Evolutionary conservation across 495 filamentous ascomycete genomes (phyloP), one percentile per base, ranked within the genome.

Genomic region (Venustampulla echinocandica): DNA sequence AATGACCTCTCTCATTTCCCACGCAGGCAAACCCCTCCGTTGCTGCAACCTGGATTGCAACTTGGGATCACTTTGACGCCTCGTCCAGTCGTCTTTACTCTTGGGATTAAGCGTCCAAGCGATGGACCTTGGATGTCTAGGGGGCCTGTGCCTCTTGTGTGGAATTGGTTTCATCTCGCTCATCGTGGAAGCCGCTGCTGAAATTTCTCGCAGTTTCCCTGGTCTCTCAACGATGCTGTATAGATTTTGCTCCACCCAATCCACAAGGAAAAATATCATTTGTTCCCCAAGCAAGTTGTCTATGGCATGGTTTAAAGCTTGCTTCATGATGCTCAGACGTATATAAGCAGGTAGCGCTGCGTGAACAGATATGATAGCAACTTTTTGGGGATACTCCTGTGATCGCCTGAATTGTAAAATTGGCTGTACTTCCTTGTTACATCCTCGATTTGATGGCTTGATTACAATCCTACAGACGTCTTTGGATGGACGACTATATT

Each of bases 291-390:
- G 60, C 32, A 93, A 70, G 35, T 75, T 75, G 23, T 77, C 70
- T 40, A 71, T 63, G 1, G 89, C 81, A 62, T 85, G 76, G 13
- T 74, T 65, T 2, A 95, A 70, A 1, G 78, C 77, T 63, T 82
- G 82, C 50, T 87, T 82, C 58, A 90, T 84, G 13, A 93, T 80
- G 56, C 88, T 95, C 3, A 98, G 71, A 35, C 87, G 83, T 51
- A 97, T 94, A 55, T 97, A 93, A 6, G 90, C 83, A 4, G 92
- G 92, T n/a, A 98, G 70, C 3, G 64, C 65, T 25, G 81, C 66
- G 20, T 73, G 64, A 22, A 95, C 65, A 0, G 80, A 75, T 27
- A 97, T 69, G 10, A 90, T 68, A n/a, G 92, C 84, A 52, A 86
- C 72, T 2, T 71, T 63, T n/a, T 68, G 56, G 7, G 92, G 92